Evolutionary conservation across 1,139 yeast species (phyloP), one percentile per base, ranked within the genome.

Genomic region (Scheffersomyces illinoinensis): DNA sequence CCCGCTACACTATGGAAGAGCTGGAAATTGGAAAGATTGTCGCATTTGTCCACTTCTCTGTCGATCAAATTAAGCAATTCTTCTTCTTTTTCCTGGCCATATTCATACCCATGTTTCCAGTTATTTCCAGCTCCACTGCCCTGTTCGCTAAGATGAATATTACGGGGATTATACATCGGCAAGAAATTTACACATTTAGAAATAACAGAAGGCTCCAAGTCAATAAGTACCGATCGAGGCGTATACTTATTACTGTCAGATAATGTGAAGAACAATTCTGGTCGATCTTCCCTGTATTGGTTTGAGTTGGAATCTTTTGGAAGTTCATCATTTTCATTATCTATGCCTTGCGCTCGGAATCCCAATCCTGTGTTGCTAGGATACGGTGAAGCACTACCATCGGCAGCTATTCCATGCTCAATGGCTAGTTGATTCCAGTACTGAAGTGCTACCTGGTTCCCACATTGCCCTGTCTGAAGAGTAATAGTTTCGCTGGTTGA

Each of bases 1-100:
- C 99, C 99, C 0, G 98, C 98, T n/a, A 96, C 97, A 18, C 98
- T 91, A 72, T 95, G 99, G 59, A 93, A 75, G 63, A 95, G 76
- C 77, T 93, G 97, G 72, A 96, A 95, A 6, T 96, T 96, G 62
- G 93, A 95, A 58, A 93, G 77, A 60, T 91, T 89, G 62, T 95
- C 99, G 67, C 97, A 90, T 50, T 91, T 90, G 69, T 95, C 99
- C 52, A 93, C 84, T 68, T 95, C 98, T 61, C 97, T 82, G 69
- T 93, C 98, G 53, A 95, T 83, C 83, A 93, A 86, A 68, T 92
- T 95, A 62, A 91, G 68, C 53, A 95, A 77, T 23, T 86, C 88
- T 57, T 93, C 98, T 58, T 85, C 83, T 62, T 90, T 85, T 53
- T 80, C 78, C 51, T 85, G 82, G 0, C 96, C 98, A 61, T 90